Base-by-base conservation (phyloP, 176 grass and related monocot genomes). In the Ampelocalamus luodianensis region DNA sequence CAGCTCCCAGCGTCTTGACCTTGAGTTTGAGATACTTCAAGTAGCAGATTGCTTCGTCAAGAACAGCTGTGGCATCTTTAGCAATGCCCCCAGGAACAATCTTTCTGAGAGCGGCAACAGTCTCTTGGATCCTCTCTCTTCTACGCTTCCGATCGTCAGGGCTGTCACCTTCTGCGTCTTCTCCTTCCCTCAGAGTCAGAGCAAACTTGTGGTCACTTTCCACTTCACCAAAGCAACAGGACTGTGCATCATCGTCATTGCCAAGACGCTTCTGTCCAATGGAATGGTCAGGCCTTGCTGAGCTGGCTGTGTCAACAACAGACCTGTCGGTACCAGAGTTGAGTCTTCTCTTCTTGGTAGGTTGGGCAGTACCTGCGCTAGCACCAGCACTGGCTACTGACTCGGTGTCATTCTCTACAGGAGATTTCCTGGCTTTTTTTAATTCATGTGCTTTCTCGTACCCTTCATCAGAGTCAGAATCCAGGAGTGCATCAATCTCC, bases 41-140 rank as follows among this genome's bases (percentile, higher is more conserved):
- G 85, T 98, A 98, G 84, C 80, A 87, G 50, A 98, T 98, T 42
- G 96, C 96, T 78, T 98, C 96, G n/a, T 98, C 93, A 1, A 98
- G 86, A 77, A 98, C 90, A 43, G 91, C 83, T 6, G 91, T 90
- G 13, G 96, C 91, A 50, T 95, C 96, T 77, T 95, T 92, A 32
- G 91, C 85, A 4, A 83, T 85, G 38, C 91, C 93, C 10, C 96
- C 91, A 40, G 96, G 96, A n/a, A 98, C 92, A 13, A 98, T 95
- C 37, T 85, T 92, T 76, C 93, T 80, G 54, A 98, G 86, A 29
- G 94, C 78, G 16, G 91, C 74, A 36, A 98, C 93, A 45, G 96
- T 98, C 79, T 95, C 91, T 82, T 91, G 93, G 64, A 98, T 98
- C 71, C 88, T 95, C 62, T 93, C 88, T 45, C 89, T 90, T 85